These are phyloP conservation scores for Monosporascus sp. DNA, from an alignment of 2,329 filamentous ascomycete species.

Conservation along the genomic window DNA sequence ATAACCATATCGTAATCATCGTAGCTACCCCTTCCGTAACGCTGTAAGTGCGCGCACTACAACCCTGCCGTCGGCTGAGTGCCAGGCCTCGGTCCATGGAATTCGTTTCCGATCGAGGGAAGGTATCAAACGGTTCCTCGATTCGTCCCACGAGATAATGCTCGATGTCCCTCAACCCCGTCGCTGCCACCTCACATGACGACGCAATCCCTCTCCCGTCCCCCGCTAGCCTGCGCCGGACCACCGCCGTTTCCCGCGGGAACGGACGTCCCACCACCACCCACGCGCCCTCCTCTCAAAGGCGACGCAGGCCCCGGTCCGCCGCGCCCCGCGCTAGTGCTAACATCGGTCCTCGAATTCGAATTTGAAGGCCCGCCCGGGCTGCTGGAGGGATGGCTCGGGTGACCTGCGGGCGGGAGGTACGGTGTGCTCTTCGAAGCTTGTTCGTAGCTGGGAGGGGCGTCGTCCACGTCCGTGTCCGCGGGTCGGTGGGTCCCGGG, in stretches of 20 bases:
- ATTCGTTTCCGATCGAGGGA: too few relatives aligned
- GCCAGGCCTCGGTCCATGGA: too few relatives aligned
- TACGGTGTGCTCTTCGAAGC: constrained; percentile 48
- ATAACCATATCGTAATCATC: background rate
- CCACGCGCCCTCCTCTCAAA: constrained; percentile 43
- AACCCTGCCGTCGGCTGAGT: too few relatives aligned
- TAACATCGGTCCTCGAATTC: constrained; percentile 11
- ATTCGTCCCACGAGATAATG: too few relatives aligned
- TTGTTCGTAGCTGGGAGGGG: constrained; percentile 55
- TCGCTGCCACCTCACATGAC: too few relatives aligned
- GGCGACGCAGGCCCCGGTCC: constrained; percentile 18
- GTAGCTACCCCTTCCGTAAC: background rate
- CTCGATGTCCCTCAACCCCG: too few relatives aligned
- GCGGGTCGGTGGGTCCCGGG: constrained; percentile 27
- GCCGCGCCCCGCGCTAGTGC: constrained; percentile 3
- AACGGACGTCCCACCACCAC: constrained; percentile 5
- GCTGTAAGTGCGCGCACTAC: too few relatives aligned
- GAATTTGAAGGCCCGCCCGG: constrained; percentile 17
- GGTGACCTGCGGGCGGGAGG: constrained; percentile 47
- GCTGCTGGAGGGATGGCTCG: constrained; percentile 41
- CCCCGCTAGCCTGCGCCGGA: constrained; percentile 3
- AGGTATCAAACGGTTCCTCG: too few relatives aligned
- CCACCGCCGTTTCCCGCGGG: constrained; percentile 5
- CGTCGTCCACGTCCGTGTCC: constrained; percentile 42
- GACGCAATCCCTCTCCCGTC: too few relatives aligned